Evolutionary conservation across 2,329 filamentous ascomycete genomes (phyloP), one percentile per base, ranked within the genome.

Genomic region (Atkinsonella hypoxylon): DNA sequence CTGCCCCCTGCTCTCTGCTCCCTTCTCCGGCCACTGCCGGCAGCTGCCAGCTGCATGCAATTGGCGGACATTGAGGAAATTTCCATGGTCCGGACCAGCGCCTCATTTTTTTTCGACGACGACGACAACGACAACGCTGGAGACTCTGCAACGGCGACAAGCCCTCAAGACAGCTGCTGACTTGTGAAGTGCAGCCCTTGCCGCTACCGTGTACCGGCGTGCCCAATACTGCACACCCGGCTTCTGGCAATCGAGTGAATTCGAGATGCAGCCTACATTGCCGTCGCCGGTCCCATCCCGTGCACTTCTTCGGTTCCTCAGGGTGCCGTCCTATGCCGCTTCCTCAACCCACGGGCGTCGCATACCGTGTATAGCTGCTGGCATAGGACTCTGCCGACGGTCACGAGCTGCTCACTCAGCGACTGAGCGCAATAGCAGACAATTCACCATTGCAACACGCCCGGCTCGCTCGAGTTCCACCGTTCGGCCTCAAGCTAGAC

Each of bases 271-370:
- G 56, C 66, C 68, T 53, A 62, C 65, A 56, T 58, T 73, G 59
- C 68, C 65, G 55, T 54, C 63, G 40, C 69, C 71, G 46, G 76
- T 73, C 48, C 78, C 78, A 26, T 81, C 77, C 48, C 67, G 67
- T 56, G 70, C 65, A 52, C 77, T 91, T 18, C 73, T 93, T 55
- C 82, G 81, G 57, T 91, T 87, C 64, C 74, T 93, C 55, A 82
- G 81, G 57, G 78, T 74, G 49, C 87, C 90, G 65, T 81, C 85
- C 56, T 77, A 85, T 58, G 72, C 72, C 50, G 62, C 77, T 55
- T 76, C 79, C 59, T 77, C 64, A 70, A 62, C 50, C 62, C 69
- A 49, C 72, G 69, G 59, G 61, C 64, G 32, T 34, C 43, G 41
- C 15, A 22, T 34, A 45, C 41, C 36, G 38, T 50, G 26, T 11